A percentile compares a stretch with the other conserved stretches of the same genome.
These are phyloP conservation scores for Vigna mungo DNA, from an alignment of 306 rosid species.

Conservation along the genomic window DNA sequence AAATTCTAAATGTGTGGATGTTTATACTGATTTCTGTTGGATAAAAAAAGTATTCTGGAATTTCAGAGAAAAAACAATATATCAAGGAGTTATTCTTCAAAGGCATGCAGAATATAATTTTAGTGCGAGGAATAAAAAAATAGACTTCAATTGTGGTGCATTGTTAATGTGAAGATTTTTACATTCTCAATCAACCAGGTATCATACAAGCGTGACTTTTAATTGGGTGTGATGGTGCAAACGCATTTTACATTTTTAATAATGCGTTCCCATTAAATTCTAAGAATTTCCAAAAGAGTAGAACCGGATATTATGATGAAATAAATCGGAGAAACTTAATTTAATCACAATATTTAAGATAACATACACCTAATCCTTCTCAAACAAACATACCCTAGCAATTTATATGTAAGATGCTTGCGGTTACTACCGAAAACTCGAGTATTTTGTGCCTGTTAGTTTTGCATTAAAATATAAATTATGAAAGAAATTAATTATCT, in stretches of 20 bases:
- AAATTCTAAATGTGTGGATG: conserved; percentile 58
- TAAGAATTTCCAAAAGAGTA: background rate
- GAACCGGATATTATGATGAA: background rate
- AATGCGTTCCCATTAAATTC: background rate
- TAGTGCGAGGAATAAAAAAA: background rate
- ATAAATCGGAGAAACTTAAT: background rate
- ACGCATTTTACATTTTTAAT: no score
- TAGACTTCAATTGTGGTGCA: no score
- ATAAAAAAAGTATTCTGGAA: background rate
- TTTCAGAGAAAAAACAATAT: conserved; percentile 1
- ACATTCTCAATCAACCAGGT: background rate
- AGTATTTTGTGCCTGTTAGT: background rate
- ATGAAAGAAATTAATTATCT: background rate
- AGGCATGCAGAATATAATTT: background rate
- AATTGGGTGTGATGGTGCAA: background rate
- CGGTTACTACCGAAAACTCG: background rate
- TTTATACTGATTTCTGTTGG: background rate
- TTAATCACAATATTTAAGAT: background rate
- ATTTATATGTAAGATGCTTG: background rate
- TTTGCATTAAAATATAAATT: no score
- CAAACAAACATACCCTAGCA: background rate
- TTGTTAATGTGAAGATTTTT: background rate
- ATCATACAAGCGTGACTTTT: no score
- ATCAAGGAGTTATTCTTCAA: background rate
- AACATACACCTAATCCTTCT: background rate